Evolutionary conservation across 257 asterid species (phyloP), one percentile per base, ranked within the genome.

Genomic region (Scutellaria minor): DNA sequence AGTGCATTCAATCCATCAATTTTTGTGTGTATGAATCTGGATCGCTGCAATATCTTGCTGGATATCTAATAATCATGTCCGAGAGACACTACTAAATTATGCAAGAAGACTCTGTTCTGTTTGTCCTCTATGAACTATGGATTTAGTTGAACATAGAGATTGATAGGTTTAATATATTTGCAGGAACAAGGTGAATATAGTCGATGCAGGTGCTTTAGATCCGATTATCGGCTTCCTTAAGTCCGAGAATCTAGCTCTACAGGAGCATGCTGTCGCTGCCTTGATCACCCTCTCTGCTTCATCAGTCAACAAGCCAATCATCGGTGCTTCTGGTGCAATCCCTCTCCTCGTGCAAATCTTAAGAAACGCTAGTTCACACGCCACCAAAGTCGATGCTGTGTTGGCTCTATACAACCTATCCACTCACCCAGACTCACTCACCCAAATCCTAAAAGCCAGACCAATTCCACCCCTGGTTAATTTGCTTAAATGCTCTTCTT

Each of bases 211-310:
- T 27, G 96, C 96, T 55, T 66, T 92, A 27, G 84, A 86, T 15
- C 96, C 98, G 5, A 84, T 92, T 37, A 80, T 83, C 55, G 47
- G 72, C 71, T 88, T 92, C 81, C 97, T 92, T 18, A 81, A 71
- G 55, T 90, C 95, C 0, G 86, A 78, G 31, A 83, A 85, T 56
- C 53, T 62, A 59, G 61, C 81, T 44, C 68, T 90, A 72, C 92
- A 87, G 65, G 97, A 87, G 75, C 87, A 87, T 41, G 92, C 98
- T 3, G 85, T 87, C 59, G 97, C 94, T 3, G 82, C 94, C 15
- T 78, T 92, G 69, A 89, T 92, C 74, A 92, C 97, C 3, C 72
- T 90, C 37, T 90, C 98, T n/a, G 98, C 98, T 45, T 81, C 97
- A 22, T 72, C 96, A 22, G 73, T 72, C 72, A 92, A 89, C 75